Evolutionary conservation across 495 filamentous ascomycete species (phyloP).

Genomic region (Trichoderma reesei): DNA sequence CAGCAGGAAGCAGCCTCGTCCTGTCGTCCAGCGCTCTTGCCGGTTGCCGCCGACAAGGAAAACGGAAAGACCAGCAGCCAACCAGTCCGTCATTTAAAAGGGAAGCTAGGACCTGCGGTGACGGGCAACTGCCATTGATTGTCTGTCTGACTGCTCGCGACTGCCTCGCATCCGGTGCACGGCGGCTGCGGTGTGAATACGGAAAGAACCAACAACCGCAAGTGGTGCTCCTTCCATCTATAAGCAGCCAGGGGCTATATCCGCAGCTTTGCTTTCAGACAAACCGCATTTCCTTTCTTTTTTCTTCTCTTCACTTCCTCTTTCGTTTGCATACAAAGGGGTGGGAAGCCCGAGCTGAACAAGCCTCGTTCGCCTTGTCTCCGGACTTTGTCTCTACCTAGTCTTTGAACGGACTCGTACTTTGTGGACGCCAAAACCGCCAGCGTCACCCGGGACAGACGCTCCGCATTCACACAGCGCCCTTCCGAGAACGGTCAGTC

Average conservation of each 20-base stretch:
- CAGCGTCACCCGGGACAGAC: neutral
- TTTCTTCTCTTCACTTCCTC: neutral
- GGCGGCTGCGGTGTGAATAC: neutral
- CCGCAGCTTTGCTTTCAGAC: neutral
- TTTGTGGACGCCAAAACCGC: neutral
- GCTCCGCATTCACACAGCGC: neutral
- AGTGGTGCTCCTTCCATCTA: neutral
- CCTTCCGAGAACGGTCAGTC: conserved; percentile 1
- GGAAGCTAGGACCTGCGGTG: neutral
- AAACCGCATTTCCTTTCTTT: neutral
- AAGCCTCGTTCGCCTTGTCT: conserved; percentile 2
- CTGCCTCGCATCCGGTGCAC: neutral
- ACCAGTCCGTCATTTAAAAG: neutral
- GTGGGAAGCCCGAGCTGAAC: neutral
- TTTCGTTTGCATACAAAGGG: conserved; percentile 6
- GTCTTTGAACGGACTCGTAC: conserved; percentile 6
- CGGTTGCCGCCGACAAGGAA: neutral
- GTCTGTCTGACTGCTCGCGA: neutral
- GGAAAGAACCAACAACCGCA: neutral
- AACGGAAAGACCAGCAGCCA: neutral
- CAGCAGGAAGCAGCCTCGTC: neutral
- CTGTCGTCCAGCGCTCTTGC: neutral
- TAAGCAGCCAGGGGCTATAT: neutral
- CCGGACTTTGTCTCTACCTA: neutral
- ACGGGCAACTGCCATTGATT: conserved; percentile 1